Evolutionary conservation across 1,284 basidiomycete species (phyloP).

Genomic region (Inonotus hispidus): DNA sequence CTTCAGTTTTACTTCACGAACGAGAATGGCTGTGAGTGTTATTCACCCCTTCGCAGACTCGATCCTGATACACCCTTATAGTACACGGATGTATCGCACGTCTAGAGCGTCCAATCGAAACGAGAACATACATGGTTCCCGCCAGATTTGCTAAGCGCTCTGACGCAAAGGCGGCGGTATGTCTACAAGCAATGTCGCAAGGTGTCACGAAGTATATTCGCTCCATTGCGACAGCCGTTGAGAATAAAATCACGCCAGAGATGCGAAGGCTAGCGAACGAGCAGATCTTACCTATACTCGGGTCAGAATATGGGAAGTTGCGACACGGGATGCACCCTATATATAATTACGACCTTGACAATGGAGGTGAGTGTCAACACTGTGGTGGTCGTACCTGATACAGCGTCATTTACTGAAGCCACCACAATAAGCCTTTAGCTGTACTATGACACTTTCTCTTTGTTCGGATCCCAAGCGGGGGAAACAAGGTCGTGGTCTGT

Average conservation of each 20-base stretch:
- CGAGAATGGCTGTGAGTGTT: conserved; percentile 37
- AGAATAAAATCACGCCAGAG: conserved; percentile 38
- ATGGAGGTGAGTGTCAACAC: conserved; percentile 46
- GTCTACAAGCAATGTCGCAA: conserved; percentile 54
- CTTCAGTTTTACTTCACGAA: conserved; percentile 42
- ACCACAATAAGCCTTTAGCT: conserved; percentile 43
- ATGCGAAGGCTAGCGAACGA: conserved; percentile 39
- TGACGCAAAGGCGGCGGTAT: conserved; percentile 61
- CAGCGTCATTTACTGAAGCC: not conserved
- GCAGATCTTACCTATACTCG: conserved; percentile 38
- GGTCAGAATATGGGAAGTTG: conserved; percentile 40
- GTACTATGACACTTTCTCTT: conserved; percentile 40
- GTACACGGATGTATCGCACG: conserved; percentile 60
- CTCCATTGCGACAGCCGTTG: conserved; percentile 34
- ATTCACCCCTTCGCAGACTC: not conserved
- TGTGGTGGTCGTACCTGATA: not conserved
- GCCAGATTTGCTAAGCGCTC: conserved; percentile 47
- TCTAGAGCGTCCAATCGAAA: conserved; percentile 43
- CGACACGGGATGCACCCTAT: conserved; percentile 33
- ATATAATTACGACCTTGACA: conserved; percentile 37
- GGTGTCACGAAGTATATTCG: conserved; percentile 53
- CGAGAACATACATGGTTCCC: conserved; percentile 49
- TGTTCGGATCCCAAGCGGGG: conserved; percentile 26
- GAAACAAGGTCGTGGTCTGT: conserved; percentile 39
- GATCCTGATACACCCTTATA: conserved; percentile 24